Base-by-base conservation (phyloP, 2,329 filamentous ascomycete species). In the Harringtonia aguacate region DNA sequence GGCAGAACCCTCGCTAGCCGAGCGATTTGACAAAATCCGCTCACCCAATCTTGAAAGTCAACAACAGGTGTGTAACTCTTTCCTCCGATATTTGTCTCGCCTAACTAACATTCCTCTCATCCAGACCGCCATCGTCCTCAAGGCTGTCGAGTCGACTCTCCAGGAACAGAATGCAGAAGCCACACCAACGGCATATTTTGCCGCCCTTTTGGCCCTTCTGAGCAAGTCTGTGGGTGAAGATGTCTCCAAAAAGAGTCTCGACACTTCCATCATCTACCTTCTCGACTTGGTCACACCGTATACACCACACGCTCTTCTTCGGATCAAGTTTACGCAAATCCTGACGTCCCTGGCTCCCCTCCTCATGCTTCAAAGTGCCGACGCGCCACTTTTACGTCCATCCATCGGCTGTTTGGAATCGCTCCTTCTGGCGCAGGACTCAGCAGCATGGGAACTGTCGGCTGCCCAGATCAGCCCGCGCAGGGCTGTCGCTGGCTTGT, bases 1-100 rank as follows among this genome's bases (percentile, higher is more conserved):
- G 72, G 63, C 67, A 55, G 66, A 66, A 52, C 60, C 66, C 54
- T 67, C 71, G 53, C 59, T 97, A 58, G 79, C 84, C 61, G 89
- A 94, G 72, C 94, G 88, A 72, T 79, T 97, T 62, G 86, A 89
- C 69, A 95, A 94, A 77, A 95, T 97, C 64, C 85, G 90, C 68
- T 92, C 85, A 59, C 90, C 90, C 45, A 94, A 94, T 66, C 78
- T 95, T 57, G 86, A 95, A 65, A 95, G 85, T 62, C 88, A 95
- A 68, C 81, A 94, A 64, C 87, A 89, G 76, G 87, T 92, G 14
- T 30, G 24, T 14, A 22, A 13, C 12, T 13, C 14, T 3, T 3
- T 15, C 17, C 28, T 38, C 22, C 21, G 13, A 30, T 13, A 12
- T 6, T 10, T 28, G n/a, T 41, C 4, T 29, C n/a, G n/a, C n/a